Evolutionary conservation across 2,329 filamentous ascomycete species (phyloP).

Genomic region (Blumeria hordei): DNA sequence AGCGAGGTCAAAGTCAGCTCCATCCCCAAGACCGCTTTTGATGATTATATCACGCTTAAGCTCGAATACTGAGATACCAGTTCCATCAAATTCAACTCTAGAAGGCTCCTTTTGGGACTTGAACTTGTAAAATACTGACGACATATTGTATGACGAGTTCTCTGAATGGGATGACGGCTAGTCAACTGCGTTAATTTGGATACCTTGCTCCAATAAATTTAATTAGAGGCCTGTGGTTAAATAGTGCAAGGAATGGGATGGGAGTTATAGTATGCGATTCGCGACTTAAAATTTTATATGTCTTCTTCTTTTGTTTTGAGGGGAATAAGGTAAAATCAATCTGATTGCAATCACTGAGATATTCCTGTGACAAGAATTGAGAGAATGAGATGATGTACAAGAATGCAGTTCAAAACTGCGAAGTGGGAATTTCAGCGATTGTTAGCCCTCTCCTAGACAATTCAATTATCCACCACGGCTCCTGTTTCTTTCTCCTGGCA

Average conservation of each 20-base stretch:
- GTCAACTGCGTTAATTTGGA: no score
- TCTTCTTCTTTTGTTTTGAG: background rate
- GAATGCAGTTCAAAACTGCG: conserved; percentile 5
- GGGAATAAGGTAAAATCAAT: background rate
- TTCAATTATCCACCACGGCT: conserved; percentile 7
- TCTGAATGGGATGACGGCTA: no score
- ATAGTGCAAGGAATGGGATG: no score
- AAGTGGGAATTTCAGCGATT: conserved; percentile 10
- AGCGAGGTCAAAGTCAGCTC: conserved; percentile 83
- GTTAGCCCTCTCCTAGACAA: conserved; percentile 11
- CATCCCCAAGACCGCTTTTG: conserved; percentile 81
- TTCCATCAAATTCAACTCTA: conserved; percentile 88
- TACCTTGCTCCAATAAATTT: no score
- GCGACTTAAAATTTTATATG: background rate
- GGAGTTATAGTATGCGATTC: no score
- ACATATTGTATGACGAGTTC: conserved; percentile 9
- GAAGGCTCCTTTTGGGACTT: conserved; percentile 94
- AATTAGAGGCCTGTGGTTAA: no score
- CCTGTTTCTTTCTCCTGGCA: background rate
- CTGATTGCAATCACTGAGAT: background rate
- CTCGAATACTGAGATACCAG: conserved; percentile 93
- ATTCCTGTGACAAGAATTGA: background rate
- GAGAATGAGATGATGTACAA: background rate
- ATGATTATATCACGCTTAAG: conserved; percentile 96
- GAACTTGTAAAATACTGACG: conserved; percentile 98